Evolutionary conservation across 2,329 filamentous ascomycete species (phyloP).

Genomic region (Sclerotinia subarctica): DNA sequence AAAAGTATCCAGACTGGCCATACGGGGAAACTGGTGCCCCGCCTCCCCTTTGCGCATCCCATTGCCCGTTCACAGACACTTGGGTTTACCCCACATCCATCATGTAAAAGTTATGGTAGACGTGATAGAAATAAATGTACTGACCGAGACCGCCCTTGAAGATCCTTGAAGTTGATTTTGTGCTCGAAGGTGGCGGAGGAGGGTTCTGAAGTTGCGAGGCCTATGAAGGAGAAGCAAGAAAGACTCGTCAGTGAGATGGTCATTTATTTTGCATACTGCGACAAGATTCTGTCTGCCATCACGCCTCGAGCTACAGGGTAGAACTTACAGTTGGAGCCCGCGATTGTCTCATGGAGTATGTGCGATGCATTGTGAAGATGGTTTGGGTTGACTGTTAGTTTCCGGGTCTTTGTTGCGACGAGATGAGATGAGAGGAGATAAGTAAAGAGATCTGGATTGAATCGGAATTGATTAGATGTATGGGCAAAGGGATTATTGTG

Average conservation of each 20-base stretch:
- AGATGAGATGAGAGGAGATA: not conserved
- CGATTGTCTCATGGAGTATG: constrained; percentile 97
- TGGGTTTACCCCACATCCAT: not conserved
- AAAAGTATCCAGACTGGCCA: not conserved
- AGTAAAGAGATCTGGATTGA: not conserved
- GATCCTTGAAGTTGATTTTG: constrained; percentile 76
- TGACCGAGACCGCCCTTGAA: constrained; percentile 82
- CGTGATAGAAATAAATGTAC: constrained; percentile 37
- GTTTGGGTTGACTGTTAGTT: not conserved
- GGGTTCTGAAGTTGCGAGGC: constrained; percentile 75
- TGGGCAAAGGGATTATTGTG: not conserved
- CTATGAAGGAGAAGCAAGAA: constrained; percentile 21
- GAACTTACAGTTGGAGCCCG: constrained; percentile 85
- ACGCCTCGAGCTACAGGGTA: not conserved
- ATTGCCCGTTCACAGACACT: not conserved
- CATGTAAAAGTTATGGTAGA: not conserved
- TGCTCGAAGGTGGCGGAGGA: constrained; percentile 84
- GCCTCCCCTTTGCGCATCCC: too few relatives aligned
- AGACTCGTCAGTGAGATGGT: constrained; percentile 21
- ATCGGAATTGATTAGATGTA: not conserved
- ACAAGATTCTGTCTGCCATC: not conserved
- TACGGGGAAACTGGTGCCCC: not conserved
- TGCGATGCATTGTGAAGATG: constrained; percentile 76
- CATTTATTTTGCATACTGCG: not conserved
- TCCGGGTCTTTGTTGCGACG: not conserved